Conservation (phyloP, 805 yeast genomes). For the Tetrapisispora iriomotensis region DNA sequence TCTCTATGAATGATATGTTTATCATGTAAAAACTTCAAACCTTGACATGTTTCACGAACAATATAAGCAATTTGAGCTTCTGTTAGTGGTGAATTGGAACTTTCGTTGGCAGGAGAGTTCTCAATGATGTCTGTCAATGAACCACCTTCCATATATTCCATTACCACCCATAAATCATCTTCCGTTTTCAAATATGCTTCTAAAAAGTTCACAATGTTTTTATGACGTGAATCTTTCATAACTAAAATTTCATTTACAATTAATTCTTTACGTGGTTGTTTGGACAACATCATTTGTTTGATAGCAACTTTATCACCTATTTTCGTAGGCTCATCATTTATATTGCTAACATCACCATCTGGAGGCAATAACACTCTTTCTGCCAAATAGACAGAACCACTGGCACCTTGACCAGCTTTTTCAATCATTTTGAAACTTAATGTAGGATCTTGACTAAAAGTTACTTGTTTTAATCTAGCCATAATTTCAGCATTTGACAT, state of each 20-base stretch:
- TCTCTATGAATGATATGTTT: constrained; percentile 94
- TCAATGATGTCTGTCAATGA: constrained; percentile 92
- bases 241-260: constrained; percentile 93
- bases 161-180: constrained; percentile 92
- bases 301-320: constrained; percentile 75
- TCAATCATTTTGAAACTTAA: constrained; percentile 67
- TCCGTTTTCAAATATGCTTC: constrained; percentile 79
- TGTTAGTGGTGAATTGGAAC: constrained; percentile 35
- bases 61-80: constrained; percentile 90
- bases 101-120: constrained; percentile 51
- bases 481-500: constrained; percentile 83
- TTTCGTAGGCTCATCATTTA: constrained; percentile 19
- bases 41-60: constrained; percentile 82
- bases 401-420: constrained; percentile 96
- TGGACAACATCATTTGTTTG: constrained; percentile 86
- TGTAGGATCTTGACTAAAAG: constrained; percentile 77
- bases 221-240: constrained; percentile 92
- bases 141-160: constrained; percentile 99
- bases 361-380: constrained; percentile 42
- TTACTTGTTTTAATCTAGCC: constrained; percentile 73
- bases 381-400: constrained; percentile 90
- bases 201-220: constrained; percentile 87
- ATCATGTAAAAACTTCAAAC: constrained; percentile 82
- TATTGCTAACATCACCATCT: constrained; percentile 7
- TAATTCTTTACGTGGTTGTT: constrained; percentile 89